These are phyloP conservation scores for Hamamelis virginiana DNA, from an alignment of 164 flowering plant species.

Conservation along the genomic window DNA sequence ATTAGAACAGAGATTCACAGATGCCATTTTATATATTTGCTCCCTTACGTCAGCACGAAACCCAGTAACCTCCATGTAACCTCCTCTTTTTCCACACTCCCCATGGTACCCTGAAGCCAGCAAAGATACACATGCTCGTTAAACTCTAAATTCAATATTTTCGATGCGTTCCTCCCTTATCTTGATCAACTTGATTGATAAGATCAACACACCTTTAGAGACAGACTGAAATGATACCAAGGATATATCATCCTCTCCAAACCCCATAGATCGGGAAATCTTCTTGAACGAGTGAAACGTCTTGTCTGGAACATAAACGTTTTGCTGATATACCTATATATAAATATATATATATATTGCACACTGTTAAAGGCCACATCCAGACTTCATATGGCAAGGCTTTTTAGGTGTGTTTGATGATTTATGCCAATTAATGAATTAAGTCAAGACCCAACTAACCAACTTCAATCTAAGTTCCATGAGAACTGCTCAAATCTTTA, in stretches of 20 bases:
- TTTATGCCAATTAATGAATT: not conserved
- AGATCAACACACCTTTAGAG: slow-evolving; percentile 69
- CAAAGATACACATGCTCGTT: not conserved
- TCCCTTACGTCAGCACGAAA: slow-evolving; percentile 76
- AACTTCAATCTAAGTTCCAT: not conserved
- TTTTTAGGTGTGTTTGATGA: not conserved
- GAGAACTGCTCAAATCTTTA: not conserved
- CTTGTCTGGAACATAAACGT: slow-evolving; percentile 87
- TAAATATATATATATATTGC: slow-evolving; percentile 6
- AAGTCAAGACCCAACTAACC: not conserved
- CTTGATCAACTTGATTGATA: not conserved
- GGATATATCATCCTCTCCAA: slow-evolving; percentile 76
- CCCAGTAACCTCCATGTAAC: slow-evolving; percentile 99
- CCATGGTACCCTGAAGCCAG: slow-evolving; percentile 74
- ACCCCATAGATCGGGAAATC: slow-evolving; percentile 86
- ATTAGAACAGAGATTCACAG: slow-evolving; percentile 95
- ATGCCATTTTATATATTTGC: slow-evolving; percentile 95
- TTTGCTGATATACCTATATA: slow-evolving; percentile 95
- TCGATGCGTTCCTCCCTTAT: not conserved
- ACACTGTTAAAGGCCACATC: not conserved
- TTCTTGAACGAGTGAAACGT: slow-evolving; percentile 93
- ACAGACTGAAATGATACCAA: slow-evolving; percentile 94
- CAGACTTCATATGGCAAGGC: not conserved
- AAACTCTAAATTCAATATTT: not conserved
- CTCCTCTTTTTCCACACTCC: slow-evolving; percentile 99